A percentile compares a stretch with the other conserved stretches of the same genome.
phyloP scores from a whole-genome alignment of 2,329 filamentous ascomycete species.

The Coniella lustricola region DNA sequence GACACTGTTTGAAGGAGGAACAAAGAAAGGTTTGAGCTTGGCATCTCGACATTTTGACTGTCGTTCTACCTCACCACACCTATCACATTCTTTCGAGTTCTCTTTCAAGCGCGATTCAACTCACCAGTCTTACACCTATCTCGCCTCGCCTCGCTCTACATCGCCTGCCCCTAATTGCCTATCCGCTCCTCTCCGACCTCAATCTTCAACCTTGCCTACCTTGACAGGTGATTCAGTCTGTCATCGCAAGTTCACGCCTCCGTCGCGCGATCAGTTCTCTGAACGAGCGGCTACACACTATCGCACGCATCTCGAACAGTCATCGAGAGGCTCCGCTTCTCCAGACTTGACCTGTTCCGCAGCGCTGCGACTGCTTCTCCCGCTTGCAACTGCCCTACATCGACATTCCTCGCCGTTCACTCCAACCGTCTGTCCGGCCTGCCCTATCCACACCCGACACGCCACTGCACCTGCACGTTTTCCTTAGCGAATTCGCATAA shows the following conservation, averaged over 20 bases:
- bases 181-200: conserved; percentile 15
- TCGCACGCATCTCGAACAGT: conserved; percentile 13
- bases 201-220: conserved; percentile 9
- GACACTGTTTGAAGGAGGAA: conserved; percentile 14
- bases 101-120: conserved; percentile 14
- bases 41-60: conserved; percentile 17
- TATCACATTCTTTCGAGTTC: conserved; percentile 14
- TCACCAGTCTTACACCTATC: conserved; percentile 11
- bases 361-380: conserved; percentile 19
- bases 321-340: conserved; percentile 18
- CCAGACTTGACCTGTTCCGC: conserved; percentile 26
- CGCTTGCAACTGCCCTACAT: conserved; percentile 9
- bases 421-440: conserved; percentile 14
- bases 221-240: conserved; percentile 1
- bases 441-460: conserved; percentile 33
- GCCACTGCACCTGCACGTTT: conserved; percentile 83
- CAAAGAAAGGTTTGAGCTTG: conserved; percentile 20
- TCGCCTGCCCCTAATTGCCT: conserved; percentile 7
- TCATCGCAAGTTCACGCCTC: conserved; percentile 2
- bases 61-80: conserved; percentile 13
- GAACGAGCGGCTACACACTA: conserved; percentile 11
- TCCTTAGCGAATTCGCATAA: conserved; percentile 70
- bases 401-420: conserved; percentile 11
- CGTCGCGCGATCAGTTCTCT: conserved; percentile 12
- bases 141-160: conserved; percentile 13